phyloP scores from a whole-genome alignment of 164 flowering plant genomes.

The Magnolia changhungtana region DNA sequence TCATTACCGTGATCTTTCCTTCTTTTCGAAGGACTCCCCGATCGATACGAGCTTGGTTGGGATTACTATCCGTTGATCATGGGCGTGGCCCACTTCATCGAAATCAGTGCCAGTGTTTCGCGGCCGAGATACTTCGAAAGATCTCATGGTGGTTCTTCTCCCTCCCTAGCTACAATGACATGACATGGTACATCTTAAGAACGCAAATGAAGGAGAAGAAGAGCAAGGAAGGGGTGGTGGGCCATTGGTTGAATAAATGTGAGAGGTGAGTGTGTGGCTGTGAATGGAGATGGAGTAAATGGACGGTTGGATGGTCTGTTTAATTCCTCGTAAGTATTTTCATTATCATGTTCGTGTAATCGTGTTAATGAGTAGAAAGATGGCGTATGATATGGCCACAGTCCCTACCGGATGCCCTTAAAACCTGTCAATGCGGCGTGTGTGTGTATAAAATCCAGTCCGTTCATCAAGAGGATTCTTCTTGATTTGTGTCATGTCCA shows the following conservation, averaged over 20 bases:
- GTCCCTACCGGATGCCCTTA: too few relatives aligned
- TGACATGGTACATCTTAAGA: not conserved
- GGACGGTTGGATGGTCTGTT: constrained; percentile 27
- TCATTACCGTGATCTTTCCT: constrained; percentile 65
- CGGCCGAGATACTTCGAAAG: constrained; percentile 12
- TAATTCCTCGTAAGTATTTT: not conserved
- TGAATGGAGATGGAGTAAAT: constrained; percentile 1
- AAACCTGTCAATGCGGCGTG: too few relatives aligned
- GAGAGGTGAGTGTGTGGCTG: constrained; percentile 59
- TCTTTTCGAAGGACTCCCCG: constrained; percentile 42
- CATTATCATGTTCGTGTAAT: not conserved
- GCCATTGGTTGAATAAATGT: constrained; percentile 33
- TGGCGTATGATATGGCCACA: too few relatives aligned
- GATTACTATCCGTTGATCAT: constrained; percentile 31
- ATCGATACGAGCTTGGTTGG: constrained; percentile 24
- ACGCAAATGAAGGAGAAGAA: not conserved
- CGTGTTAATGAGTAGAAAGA: too few relatives aligned
- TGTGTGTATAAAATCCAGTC: too few relatives aligned
- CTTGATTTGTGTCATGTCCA: too few relatives aligned
- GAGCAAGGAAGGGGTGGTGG: constrained; percentile 10
- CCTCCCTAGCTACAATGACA: not conserved
- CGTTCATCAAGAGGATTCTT: too few relatives aligned
- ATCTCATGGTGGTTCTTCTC: constrained; percentile 23
- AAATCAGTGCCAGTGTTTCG: constrained; percentile 17
- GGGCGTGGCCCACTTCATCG: constrained; percentile 19